A percentile compares a stretch with the other conserved stretches of the same genome.
Evolutionary conservation across 495 filamentous ascomycete genomes (phyloP).

Genomic region (Endocarpon pusillum): DNA sequence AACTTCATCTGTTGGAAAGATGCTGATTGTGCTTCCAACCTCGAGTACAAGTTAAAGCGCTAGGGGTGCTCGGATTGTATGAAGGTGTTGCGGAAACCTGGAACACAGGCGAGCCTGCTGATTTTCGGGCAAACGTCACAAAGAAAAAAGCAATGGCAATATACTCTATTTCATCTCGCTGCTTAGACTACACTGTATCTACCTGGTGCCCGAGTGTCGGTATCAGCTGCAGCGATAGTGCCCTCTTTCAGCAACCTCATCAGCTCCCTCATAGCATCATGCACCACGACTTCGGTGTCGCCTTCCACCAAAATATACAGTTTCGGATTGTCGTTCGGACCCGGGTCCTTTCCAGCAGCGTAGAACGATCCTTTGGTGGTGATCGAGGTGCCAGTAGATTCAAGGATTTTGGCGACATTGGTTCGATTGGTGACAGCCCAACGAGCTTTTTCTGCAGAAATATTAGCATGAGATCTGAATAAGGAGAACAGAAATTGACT

Average conservation of each 20-base stretch:
- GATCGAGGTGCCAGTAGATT: slow-evolving; percentile 87
- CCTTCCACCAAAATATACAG: slow-evolving; percentile 95
- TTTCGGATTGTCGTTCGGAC: slow-evolving; percentile 60
- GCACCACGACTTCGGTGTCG: slow-evolving; percentile 84
- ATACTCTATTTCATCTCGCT: too few species aligned
- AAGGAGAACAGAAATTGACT: slow-evolving; percentile 14
- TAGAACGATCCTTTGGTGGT: slow-evolving; percentile 95
- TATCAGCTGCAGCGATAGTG: slow-evolving; percentile 78
- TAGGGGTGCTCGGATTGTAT: too few species aligned
- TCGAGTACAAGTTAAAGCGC: too few species aligned
- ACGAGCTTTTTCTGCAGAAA: slow-evolving; percentile 63
- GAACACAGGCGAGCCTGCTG: too few species aligned
- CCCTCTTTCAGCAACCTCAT: slow-evolving; percentile 79
- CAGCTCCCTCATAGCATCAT: slow-evolving; percentile 80
- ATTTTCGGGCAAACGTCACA: too few species aligned
- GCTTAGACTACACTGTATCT: slow-evolving; percentile 77
- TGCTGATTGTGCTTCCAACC: too few species aligned
- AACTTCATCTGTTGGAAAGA: too few species aligned
- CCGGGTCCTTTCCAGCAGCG: slow-evolving; percentile 59
- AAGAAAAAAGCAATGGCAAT: too few species aligned
- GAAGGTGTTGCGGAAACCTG: too few species aligned
- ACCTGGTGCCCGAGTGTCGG: slow-evolving; percentile 57
- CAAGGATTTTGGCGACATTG: slow-evolving; percentile 95
- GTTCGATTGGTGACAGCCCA: slow-evolving; percentile 99
- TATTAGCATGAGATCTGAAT: slow-evolving; percentile 13